These are phyloP conservation scores for Akebia trifoliata DNA, from an alignment of 164 flowering plant species.

Conservation along the genomic window DNA sequence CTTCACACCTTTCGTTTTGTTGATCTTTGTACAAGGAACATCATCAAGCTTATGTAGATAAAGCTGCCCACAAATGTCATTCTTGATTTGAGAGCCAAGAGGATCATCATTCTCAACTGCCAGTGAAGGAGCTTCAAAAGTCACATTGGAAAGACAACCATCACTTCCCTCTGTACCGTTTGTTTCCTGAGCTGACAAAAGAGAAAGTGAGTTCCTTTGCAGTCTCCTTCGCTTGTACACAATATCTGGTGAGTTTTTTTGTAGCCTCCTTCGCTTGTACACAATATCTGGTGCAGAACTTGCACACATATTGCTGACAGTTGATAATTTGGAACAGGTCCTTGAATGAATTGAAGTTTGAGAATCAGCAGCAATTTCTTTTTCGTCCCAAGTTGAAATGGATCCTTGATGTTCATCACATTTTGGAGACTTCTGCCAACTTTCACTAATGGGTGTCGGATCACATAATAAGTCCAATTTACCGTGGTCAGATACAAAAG, in stretches of 20 bases:
- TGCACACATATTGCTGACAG: constrained; percentile 29
- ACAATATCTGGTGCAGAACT: constrained; percentile 37
- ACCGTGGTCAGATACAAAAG: constrained; percentile 31
- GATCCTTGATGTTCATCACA: constrained; percentile 21
- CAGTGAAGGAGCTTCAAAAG: constrained; percentile 28
- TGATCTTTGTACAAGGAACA: background rate
- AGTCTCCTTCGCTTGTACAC: constrained; percentile 57
- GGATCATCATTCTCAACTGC: too few relatives aligned
- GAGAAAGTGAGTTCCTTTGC: constrained; percentile 22
- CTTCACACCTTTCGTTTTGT: constrained; percentile 1
- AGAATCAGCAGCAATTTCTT: constrained; percentile 7
- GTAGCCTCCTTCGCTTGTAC: constrained; percentile 53
- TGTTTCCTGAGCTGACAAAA: too few relatives aligned
- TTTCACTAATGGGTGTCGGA: constrained; percentile 35
- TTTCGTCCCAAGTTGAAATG: constrained; percentile 9
- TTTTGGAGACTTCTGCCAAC: constrained; percentile 33
- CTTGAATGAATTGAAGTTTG: constrained; percentile 13
- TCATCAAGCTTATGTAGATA: constrained; percentile 12
- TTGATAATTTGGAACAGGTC: constrained; percentile 33
- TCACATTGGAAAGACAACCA: constrained; percentile 25
- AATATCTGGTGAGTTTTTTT: constrained; percentile 29
- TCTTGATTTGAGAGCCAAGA: too few relatives aligned
- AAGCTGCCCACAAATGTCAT: background rate
- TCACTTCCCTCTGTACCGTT: constrained; percentile 27
- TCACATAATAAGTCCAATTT: constrained; percentile 28